Percentiles rank a stretch among this genome's conserved stretches.
Conservation (phyloP, 2,329 filamentous ascomycete genomes). For the Trichoderma breve region DNA sequence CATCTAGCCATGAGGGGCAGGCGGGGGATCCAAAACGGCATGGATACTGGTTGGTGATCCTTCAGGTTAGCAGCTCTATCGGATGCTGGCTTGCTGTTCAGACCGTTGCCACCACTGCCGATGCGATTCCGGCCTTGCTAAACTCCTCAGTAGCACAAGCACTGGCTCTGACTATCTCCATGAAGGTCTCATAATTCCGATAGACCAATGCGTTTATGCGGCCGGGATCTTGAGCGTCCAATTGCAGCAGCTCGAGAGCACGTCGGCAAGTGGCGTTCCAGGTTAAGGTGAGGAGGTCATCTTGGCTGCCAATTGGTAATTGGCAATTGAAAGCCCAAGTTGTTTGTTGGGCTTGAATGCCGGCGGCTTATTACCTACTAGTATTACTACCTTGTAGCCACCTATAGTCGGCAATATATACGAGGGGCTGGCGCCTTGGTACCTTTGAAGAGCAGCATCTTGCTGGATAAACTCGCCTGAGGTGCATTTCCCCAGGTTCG, state of each 20-base stretch:
- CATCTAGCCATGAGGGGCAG: not conserved
- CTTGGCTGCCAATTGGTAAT: not conserved
- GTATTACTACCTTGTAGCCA: not conserved
- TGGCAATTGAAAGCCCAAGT: not conserved
- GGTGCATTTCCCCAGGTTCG: not conserved
- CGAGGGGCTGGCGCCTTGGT: not conserved
- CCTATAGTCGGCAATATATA: not conserved
- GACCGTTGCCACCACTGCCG: not conserved
- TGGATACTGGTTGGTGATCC: not conserved
- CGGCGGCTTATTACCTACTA: not conserved
- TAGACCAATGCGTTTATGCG: not conserved
- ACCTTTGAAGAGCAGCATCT: not conserved
- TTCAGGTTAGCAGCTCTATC: slow-evolving; percentile 2
- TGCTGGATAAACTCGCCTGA: not conserved
- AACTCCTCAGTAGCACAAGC: not conserved
- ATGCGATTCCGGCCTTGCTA: not conserved
- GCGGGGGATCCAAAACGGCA: not conserved
- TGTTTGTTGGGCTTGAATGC: not conserved
- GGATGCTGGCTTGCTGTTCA: not conserved
- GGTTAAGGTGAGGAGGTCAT: not conserved
- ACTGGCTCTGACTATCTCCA: not conserved
- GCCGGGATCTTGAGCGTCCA: not conserved
- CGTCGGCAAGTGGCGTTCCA: not conserved
- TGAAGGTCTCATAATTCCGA: not conserved
- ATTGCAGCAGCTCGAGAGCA: not conserved